Base-by-base conservation (phyloP, 2,329 filamentous ascomycete genomes). In the Fusarium dimerum region DNA sequence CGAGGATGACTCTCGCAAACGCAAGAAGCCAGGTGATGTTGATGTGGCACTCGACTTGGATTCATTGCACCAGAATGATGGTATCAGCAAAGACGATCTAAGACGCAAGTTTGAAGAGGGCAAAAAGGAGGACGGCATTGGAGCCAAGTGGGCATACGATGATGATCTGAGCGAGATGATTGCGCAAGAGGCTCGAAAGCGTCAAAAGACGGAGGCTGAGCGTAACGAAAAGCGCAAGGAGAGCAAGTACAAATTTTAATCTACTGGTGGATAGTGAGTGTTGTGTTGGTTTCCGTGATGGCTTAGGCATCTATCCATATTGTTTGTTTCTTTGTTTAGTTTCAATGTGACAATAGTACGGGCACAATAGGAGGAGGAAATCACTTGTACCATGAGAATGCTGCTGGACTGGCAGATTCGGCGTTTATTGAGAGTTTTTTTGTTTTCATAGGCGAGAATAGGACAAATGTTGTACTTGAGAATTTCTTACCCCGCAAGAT, bases 141-240 rank as follows among this genome's bases (percentile, higher is more conserved):
- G 87, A 36, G 83, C 85, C 18, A 82, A 85, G 64, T 91, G 87
- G 83, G 83, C 85, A 52, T 79, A 81, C 72, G 90, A 96, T 69
- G 93, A 97, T 63, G 93, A 97, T 68, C 74, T 99, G 51, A 93
- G 87, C 65, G 90, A 96, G 66, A 95, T 99, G 90, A 97, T 99
- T 76, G 91, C 91, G 12, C 87, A 90, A 66, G 94, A 97, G 76
- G 91, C 87, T 67, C 83, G 91, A 60, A 97, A 97, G 81, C 83
- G 92, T 69, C 82, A 92, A 69, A 95, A 92, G 81, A 84, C 89
- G 60, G 92, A 96, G 63, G 86, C 90, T 71, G 91, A 96, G 72
- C 85, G 86, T 69, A 80, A 81, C 65, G 81, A 84, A 58, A 87
- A 87, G 77, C 82, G 76, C 71, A 84, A 79, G 69, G 79, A 80